These are phyloP conservation scores for Aureobasidium mangrovei DNA, from an alignment of 2,329 filamentous ascomycete genomes.

Conservation along the genomic window DNA sequence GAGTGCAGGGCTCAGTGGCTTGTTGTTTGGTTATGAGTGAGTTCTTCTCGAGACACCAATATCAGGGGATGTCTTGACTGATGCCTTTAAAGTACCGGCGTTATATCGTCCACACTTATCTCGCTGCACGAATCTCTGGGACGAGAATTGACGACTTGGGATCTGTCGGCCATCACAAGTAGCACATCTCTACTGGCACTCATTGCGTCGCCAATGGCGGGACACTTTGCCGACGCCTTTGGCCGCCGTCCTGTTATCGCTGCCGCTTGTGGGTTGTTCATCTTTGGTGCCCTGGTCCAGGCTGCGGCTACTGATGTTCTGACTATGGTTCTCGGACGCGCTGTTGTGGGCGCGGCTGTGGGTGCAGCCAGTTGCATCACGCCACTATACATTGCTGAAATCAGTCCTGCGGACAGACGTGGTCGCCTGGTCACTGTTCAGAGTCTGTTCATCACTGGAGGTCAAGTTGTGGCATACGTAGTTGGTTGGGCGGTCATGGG, in stretches of 20 bases:
- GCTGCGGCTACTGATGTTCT: constrained; percentile 49
- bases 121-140: constrained; percentile 42
- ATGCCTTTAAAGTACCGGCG: constrained; percentile 40
- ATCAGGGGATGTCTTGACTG: too few species aligned
- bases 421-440: constrained; percentile 76
- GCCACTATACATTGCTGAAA: constrained; percentile 47
- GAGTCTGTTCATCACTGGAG: constrained; percentile 73
- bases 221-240: constrained; percentile 42
- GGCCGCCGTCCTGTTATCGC: constrained; percentile 42
- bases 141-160: constrained; percentile 40
- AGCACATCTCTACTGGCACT: constrained; percentile 50
- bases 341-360: constrained; percentile 62
- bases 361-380: constrained; percentile 74
- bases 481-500: constrained; percentile 60
- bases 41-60: constrained; percentile 8
- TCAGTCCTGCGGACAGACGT: constrained; percentile 41
- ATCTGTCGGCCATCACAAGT: constrained; percentile 52
- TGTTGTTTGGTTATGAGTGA: constrained; percentile 52
- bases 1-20: constrained; percentile 48
- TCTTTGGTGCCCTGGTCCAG: constrained; percentile 58
- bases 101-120: constrained; percentile 53
- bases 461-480: constrained; percentile 82
- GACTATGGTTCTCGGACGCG: constrained; percentile 58
- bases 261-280: constrained; percentile 56
- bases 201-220: constrained; percentile 46